Evolutionary conservation across 1,284 basidiomycete genomes (phyloP), one percentile per base, ranked within the genome.

Genomic region (Sparassis latifolia): DNA sequence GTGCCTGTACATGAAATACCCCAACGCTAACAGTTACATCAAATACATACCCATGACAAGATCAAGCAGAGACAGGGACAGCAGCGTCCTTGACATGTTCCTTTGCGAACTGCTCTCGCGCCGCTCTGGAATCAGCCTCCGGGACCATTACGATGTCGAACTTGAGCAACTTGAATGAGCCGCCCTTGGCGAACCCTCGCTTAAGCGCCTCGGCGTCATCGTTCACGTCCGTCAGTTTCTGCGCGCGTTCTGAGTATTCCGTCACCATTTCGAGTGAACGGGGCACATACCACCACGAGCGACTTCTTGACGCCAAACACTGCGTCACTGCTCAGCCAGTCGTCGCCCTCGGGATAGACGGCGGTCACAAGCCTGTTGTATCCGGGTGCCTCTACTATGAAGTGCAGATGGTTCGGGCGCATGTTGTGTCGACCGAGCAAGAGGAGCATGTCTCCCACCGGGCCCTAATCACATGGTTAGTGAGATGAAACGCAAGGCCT

Each of bases 231-330:
- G 73, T 66, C 31, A 79, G 62, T 45, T 70, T 70, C 83, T 84
- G 60, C 12, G 32, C 20, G 20, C 20, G 20, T 20, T 20, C 20
- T 20, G 30, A 43, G 44, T 30, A 45, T 9, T 48, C 45, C 35
- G 43, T 56, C 44, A 74, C 67, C 40, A 40, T 47, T 37, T n/a
- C 2, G 12, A 29, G 39, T 33, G 32, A 29, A 55, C 20, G 32
- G 45, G 40, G 71, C 70, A 68, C 76, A 47, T 60, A 79, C 78
- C 61, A 80, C 72, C 12, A 79, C 70, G 5, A 80, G 66, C 4
- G 75, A 85, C 49, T 77, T 76, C 65, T 86, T 89, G 10, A 88
- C 88, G 10, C 89, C 89, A 63, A 92, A 92, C 2, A 92, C 89
- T 3, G 77, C 73, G 60, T 91, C 90, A 52, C 79, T 88, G 10